Evolutionary conservation across 495 filamentous ascomycete species (phyloP).

Genomic region (Aspergillus affinis): DNA sequence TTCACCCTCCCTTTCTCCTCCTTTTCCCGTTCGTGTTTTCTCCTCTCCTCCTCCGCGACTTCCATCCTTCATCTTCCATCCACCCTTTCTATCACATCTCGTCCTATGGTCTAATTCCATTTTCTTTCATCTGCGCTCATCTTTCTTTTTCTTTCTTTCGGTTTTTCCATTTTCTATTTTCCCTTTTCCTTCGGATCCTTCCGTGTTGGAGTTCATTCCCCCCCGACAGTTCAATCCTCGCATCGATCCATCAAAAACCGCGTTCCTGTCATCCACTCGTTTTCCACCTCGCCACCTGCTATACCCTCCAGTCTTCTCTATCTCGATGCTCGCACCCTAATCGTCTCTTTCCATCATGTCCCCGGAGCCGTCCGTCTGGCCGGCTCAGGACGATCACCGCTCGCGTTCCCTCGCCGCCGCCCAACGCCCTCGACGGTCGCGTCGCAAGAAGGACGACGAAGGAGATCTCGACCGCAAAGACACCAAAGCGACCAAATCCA

Average conservation of each 20-base stretch:
- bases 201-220: background rate
- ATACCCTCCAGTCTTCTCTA: conserved; percentile 1
- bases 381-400: conserved; percentile 25
- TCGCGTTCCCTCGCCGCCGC: conserved; percentile 15
- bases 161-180: conserved; percentile 26
- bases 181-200: conserved; percentile 37
- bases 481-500: conserved; percentile 21
- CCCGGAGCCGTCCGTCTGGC: conserved; percentile 22
- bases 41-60: conserved; percentile 7
- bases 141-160: conserved; percentile 23
- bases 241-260: background rate
- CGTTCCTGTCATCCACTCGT: background rate
- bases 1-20: conserved; percentile 15
- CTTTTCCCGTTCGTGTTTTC: conserved; percentile 16
- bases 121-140: conserved; percentile 22
- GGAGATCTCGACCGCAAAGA: conserved; percentile 23
- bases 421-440: conserved; percentile 39
- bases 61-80: conserved; percentile 17
- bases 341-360: conserved; percentile 23
- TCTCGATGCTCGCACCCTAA: conserved; percentile 9
- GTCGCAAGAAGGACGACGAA: conserved; percentile 48
- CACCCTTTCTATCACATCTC: conserved; percentile 40
- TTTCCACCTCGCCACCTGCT: background rate
- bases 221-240: background rate
- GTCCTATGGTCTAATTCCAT: conserved; percentile 3